phyloP scores from a whole-genome alignment of 345 rosid genomes.

The Arabidopsis suecica region DNA sequence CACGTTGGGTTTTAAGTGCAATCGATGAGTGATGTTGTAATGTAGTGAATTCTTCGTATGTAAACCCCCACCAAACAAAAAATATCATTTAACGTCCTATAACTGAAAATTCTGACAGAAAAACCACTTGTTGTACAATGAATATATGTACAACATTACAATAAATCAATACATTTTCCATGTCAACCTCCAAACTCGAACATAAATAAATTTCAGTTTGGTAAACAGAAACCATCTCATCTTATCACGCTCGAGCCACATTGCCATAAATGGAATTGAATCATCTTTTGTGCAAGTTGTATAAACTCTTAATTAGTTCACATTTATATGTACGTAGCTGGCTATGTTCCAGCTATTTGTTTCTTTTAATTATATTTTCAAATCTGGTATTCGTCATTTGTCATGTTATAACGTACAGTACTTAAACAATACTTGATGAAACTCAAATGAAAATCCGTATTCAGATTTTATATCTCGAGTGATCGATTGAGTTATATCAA shows the following conservation, averaged over 20 bases:
- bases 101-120: constrained; percentile 21
- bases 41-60: constrained; percentile 24
- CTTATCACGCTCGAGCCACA: constrained; percentile 1
- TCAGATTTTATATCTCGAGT: background rate
- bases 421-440: background rate
- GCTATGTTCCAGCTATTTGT: background rate
- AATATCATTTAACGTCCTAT: background rate
- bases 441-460: background rate
- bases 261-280: constrained; percentile 16
- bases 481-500: background rate
- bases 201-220: background rate
- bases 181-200: background rate
- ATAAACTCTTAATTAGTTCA: constrained; percentile 3
- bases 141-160: constrained; percentile 5
- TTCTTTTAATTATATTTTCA: background rate
- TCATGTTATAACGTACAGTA: background rate
- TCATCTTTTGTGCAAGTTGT: constrained; percentile 3
- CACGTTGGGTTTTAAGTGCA: constrained; percentile 23
- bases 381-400: background rate
- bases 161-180: background rate
- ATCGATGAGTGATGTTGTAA: constrained; percentile 24
- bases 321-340: constrained; percentile 3
- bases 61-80: background rate
- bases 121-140: background rate
- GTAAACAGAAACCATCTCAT: background rate